Conservation (phyloP, 176 grass and related monocot species). For the Calamus simplicifolius region DNA sequence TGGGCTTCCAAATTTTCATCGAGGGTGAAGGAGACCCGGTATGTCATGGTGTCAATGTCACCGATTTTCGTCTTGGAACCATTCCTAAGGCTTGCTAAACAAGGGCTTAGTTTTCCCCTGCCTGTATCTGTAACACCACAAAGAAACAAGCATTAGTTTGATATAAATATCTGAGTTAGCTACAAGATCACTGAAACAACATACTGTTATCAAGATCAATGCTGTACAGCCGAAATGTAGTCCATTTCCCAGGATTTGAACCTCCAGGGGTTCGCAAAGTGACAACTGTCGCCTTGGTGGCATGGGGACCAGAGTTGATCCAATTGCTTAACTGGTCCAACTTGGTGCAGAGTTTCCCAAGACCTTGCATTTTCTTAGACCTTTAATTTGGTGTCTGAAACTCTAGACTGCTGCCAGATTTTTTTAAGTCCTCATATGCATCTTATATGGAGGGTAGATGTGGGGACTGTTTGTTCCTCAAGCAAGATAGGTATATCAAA, state of each 20-base stretch:
- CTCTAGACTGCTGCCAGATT: too few relatives aligned
- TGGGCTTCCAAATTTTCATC: constrained; percentile 44
- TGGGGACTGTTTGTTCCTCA: constrained; percentile 37
- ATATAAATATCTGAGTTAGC: too few relatives aligned
- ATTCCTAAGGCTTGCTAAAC: constrained; percentile 28
- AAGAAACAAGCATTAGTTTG: neutral
- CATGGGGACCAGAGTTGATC: neutral
- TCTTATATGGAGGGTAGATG: neutral
- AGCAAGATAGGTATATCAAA: constrained; percentile 34
- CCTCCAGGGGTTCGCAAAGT: constrained; percentile 27
- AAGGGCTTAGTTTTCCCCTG: constrained; percentile 44
- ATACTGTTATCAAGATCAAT: constrained; percentile 56
- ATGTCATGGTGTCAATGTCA: constrained; percentile 45
- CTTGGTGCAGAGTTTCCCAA: constrained; percentile 21
- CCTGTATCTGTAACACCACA: constrained; percentile 32
- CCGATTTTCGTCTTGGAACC: constrained; percentile 64
- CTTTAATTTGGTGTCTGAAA: neutral
- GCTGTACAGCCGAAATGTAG: constrained; percentile 61
- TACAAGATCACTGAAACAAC: neutral
- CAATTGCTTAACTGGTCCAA: constrained; percentile 2
- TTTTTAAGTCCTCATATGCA: neutral
- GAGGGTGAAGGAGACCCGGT: constrained; percentile 33
- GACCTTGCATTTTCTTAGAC: constrained; percentile 15
- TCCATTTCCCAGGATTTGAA: constrained; percentile 36
- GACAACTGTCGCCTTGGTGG: constrained; percentile 55